phyloP scores from a whole-genome alignment of 2,329 filamentous ascomycete species.

The Periglandula ipomoeae region DNA sequence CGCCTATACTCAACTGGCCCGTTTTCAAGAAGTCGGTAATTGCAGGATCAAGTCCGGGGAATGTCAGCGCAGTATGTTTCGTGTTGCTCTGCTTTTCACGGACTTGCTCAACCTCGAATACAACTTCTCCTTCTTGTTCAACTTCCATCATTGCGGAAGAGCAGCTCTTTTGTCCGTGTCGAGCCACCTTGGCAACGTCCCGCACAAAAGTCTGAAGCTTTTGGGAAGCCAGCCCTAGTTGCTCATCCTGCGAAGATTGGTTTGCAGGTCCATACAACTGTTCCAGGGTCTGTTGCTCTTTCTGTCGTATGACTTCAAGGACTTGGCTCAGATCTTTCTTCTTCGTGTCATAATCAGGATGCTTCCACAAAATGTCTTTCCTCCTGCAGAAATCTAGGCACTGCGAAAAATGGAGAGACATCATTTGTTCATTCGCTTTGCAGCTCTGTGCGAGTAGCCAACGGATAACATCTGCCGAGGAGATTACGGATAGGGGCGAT shows the following conservation, averaged over 20 bases:
- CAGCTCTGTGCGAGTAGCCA: slow-evolving; percentile 62
- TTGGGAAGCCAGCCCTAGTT: neutral
- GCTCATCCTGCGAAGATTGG: neutral
- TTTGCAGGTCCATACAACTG: slow-evolving; percentile 42
- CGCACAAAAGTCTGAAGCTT: neutral
- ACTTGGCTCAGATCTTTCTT: slow-evolving; percentile 19
- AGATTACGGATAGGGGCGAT: slow-evolving; percentile 6
- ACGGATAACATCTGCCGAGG: slow-evolving; percentile 23
- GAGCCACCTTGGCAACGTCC: neutral
- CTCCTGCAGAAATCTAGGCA: slow-evolving; percentile 52
- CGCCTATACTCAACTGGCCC: slow-evolving; percentile 22
- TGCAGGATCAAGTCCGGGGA: slow-evolving; percentile 36
- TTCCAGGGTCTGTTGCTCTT: slow-evolving; percentile 47
- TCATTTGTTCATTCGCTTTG: slow-evolving; percentile 46
- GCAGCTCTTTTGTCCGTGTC: neutral
- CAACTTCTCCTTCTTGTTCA: slow-evolving; percentile 49
- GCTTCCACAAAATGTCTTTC: slow-evolving; percentile 34
- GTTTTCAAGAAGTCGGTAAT: slow-evolving; percentile 35
- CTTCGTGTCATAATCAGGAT: slow-evolving; percentile 31
- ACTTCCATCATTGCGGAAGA: slow-evolving; percentile 49
- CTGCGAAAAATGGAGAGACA: slow-evolving; percentile 49
- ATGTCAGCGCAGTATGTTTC: slow-evolving; percentile 28
- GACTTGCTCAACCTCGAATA: slow-evolving; percentile 47
- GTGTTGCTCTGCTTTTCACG: slow-evolving; percentile 42
- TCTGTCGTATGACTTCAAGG: slow-evolving; percentile 27